Evolutionary conservation across 2,329 filamentous ascomycete species (phyloP), one percentile per base, ranked within the genome.

Genomic region (Aspergillus phoenicis): DNA sequence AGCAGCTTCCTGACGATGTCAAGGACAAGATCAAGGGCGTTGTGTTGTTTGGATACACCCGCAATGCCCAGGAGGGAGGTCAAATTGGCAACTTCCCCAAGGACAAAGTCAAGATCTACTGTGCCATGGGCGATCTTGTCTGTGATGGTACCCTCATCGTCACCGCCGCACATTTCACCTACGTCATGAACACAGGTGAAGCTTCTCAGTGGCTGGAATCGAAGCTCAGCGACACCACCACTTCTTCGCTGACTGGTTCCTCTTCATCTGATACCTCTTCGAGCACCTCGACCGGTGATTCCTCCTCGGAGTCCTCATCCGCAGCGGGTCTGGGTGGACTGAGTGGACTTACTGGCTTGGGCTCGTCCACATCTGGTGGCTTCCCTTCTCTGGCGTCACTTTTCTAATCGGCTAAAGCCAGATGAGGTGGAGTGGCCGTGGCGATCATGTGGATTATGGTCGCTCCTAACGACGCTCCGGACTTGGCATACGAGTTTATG

Each of bases 71-170:
- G 65, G 77, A 80, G 62, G 68, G 70, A 17, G 71, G 74, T 41
- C 73, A 74, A 59, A 79, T 80, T 41, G 71, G 75, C 3, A 71
- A 73, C 41, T 81, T 79, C 64, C 75, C 76, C n/a, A 66, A 72
- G 52, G 74, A 75, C 4, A 80, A 81, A 69, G 75, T 75, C 24
- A 75, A 81, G 63, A 80, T 83, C 15, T 77, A 81, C 41, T 85
- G 82, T 57, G 77, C 80, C 53, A 54, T 66, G 5, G 81, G 80
- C 0, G 83, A 85, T 62, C 62, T 79, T 49, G 83, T 85, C 15
- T 85, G 83, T 64, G 59, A 71, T 2, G 80, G 81, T 22, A 79
- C 78, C 3, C 68, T 82, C 58, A 70, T 78, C 41, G 70, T 81
- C 15, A 69, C 76, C 0, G 68, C 73, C 7, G 65, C 75, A 2